Percentiles rank a stretch among this genome's conserved stretches.
Conservation (phyloP, 1,139 yeast genomes). For the Meyerozyma elateridarum region DNA sequence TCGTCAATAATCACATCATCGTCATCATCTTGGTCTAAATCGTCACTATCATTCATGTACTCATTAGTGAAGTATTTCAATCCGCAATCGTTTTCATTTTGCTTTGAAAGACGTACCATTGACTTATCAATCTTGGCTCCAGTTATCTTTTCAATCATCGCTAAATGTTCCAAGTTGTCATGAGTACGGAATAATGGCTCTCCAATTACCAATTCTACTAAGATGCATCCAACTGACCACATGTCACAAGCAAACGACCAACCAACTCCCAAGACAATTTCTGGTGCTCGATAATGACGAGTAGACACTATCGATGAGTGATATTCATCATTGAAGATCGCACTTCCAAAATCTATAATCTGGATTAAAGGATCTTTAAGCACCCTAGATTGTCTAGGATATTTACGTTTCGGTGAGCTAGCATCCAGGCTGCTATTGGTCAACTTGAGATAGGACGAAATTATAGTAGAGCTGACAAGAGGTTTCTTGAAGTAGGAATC, state of each 20-base stretch:
- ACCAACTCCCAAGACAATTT: conserved; percentile 86
- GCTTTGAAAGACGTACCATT: conserved; percentile 34
- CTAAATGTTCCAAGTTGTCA: conserved; percentile 89
- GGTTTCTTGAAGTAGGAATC: conserved; percentile 39
- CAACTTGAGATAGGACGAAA: conserved; percentile 28
- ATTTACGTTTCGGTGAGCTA: conserved; percentile 17
- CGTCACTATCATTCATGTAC: conserved; percentile 16
- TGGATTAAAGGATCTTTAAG: conserved; percentile 77
- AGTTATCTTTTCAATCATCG: conserved; percentile 83
- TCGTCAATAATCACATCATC: conserved; percentile 30
- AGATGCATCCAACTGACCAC: conserved; percentile 95
- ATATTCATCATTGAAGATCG: conserved; percentile 89
- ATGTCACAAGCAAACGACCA: conserved; percentile 93
- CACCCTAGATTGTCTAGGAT: conserved; percentile 44
- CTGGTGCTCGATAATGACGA: conserved; percentile 96
- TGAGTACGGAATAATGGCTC: conserved; percentile 94
- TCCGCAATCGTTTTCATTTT: conserved; percentile 40
- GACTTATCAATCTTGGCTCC: conserved; percentile 38
- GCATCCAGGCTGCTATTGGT: conserved; percentile 12
- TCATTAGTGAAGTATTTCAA: conserved; percentile 34
- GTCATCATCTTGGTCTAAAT: conserved; percentile 18
- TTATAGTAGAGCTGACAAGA: conserved; percentile 31
- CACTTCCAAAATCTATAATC: conserved; percentile 93
- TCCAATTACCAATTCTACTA: conserved; percentile 91
- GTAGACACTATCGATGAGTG: conserved; percentile 92